Conservation (phyloP, 495 filamentous ascomycete species). For the Xylaria cubensis region DNA sequence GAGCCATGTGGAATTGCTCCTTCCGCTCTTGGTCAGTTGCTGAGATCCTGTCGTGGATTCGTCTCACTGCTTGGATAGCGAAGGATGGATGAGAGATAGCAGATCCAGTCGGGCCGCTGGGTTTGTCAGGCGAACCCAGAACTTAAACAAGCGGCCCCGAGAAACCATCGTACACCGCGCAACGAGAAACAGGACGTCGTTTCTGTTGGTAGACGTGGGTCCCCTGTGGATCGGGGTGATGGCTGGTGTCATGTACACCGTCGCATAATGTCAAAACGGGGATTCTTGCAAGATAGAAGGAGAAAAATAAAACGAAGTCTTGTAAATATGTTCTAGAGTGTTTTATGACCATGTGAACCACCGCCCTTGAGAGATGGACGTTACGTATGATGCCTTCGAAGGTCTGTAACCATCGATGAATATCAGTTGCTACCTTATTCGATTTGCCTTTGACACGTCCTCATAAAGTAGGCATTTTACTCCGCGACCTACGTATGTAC, state of each 20-base stretch:
- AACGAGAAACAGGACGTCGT: not conserved
- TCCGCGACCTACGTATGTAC: not conserved
- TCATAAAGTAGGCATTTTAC: no score
- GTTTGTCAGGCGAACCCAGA: not conserved
- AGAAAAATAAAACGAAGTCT: not conserved
- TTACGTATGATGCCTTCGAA: not conserved
- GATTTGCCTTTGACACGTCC: not conserved
- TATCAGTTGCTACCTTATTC: not conserved
- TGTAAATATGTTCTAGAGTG: not conserved
- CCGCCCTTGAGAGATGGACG: not conserved
- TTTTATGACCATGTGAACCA: slow-evolving; percentile 1
- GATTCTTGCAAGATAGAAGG: slow-evolving; percentile 1
- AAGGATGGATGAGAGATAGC: not conserved
- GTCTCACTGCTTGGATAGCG: not conserved
- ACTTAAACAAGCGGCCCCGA: not conserved
- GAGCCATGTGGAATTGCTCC: not conserved
- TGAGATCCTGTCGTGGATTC: not conserved
- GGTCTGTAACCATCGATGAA: not conserved
- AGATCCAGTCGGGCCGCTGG: not conserved
- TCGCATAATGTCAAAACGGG: slow-evolving; percentile 5
- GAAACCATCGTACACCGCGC: not conserved
- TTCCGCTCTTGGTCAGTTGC: not conserved
- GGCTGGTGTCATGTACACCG: not conserved
- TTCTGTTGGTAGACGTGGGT: not conserved
- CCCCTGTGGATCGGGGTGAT: not conserved